phyloP scores from a whole-genome alignment of 2,329 filamentous ascomycete genomes.

The Colletotrichum orbiculare region DNA sequence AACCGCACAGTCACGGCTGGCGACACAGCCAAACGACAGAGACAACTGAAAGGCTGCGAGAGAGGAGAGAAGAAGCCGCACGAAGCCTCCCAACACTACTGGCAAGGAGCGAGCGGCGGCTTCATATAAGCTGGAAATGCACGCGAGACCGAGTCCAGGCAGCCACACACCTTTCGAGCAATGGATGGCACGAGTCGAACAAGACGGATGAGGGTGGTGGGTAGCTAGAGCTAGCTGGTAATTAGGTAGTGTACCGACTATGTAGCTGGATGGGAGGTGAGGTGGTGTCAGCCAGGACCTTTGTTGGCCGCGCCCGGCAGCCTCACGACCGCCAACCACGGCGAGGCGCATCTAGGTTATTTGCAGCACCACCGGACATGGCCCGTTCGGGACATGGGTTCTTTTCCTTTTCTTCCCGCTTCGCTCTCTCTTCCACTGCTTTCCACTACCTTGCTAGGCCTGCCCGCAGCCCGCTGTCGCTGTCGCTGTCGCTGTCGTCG shows the following conservation, averaged over 20 bases:
- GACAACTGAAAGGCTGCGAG: background rate
- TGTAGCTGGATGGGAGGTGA: constrained; percentile 34
- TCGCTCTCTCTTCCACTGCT: constrained; percentile 4
- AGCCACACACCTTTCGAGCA: constrained; percentile 31
- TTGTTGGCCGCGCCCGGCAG: constrained; percentile 33
- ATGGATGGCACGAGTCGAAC: constrained; percentile 29
- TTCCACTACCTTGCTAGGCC: background rate
- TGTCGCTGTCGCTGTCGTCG: background rate
- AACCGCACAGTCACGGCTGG: constrained; percentile 4
- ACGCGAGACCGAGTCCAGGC: constrained; percentile 33
- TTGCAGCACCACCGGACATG: constrained; percentile 24
- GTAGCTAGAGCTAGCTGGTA: too few species aligned
- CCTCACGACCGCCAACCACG: constrained; percentile 34
- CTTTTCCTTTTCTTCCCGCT: constrained; percentile 20
- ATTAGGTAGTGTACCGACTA: too few species aligned
- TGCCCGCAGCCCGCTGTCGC: background rate
- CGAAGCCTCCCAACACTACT: too few species aligned
- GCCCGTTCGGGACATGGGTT: constrained; percentile 21
- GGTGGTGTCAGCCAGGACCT: constrained; percentile 34
- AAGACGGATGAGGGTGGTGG: constrained; percentile 36
- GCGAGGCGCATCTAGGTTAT: constrained; percentile 35
- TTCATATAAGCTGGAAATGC: constrained; percentile 32
- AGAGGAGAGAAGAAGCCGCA: constrained; percentile 1
- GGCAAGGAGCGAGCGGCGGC: constrained; percentile 2
- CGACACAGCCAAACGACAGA: background rate